phyloP scores from a whole-genome alignment of 306 rosid genomes.

The Prinsepia uniflora region DNA sequence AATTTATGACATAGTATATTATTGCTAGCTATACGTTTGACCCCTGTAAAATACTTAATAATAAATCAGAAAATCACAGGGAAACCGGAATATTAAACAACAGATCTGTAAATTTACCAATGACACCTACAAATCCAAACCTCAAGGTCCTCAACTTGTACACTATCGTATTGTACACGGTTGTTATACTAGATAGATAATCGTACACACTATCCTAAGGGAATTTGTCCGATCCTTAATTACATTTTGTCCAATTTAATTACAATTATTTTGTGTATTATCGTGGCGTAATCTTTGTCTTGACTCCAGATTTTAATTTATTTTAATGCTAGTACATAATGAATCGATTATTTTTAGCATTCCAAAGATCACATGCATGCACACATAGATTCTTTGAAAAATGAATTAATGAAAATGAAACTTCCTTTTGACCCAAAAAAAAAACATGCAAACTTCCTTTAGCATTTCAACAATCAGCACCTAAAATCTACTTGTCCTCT shows the following conservation, averaged over 20 bases:
- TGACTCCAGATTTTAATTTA: background rate
- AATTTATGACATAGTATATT: too few relatives aligned
- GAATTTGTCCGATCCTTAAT: conserved; percentile 11
- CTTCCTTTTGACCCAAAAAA: too few relatives aligned
- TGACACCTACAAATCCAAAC: too few relatives aligned
- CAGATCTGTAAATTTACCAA: too few relatives aligned
- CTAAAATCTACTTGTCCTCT: too few relatives aligned
- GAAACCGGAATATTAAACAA: too few relatives aligned
- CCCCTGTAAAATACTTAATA: too few relatives aligned
- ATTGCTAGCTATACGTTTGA: too few relatives aligned
- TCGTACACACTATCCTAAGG: background rate
- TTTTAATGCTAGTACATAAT: background rate
- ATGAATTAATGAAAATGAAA: too few relatives aligned
- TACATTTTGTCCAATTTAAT: background rate
- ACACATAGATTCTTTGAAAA: background rate
- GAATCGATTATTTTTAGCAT: background rate
- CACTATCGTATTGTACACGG: conserved; percentile 15
- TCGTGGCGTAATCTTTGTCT: conserved; percentile 7
- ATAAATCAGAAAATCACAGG: too few relatives aligned
- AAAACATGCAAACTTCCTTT: background rate
- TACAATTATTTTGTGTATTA: background rate
- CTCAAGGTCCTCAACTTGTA: background rate
- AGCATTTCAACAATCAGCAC: background rate
- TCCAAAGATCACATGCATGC: background rate
- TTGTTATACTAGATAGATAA: conserved; percentile 6